Percentiles rank a stretch among this genome's conserved stretches.
These are phyloP conservation scores for Saccharomycopsis javanensis DNA, from an alignment of 805 yeast species.

Conservation along the genomic window DNA sequence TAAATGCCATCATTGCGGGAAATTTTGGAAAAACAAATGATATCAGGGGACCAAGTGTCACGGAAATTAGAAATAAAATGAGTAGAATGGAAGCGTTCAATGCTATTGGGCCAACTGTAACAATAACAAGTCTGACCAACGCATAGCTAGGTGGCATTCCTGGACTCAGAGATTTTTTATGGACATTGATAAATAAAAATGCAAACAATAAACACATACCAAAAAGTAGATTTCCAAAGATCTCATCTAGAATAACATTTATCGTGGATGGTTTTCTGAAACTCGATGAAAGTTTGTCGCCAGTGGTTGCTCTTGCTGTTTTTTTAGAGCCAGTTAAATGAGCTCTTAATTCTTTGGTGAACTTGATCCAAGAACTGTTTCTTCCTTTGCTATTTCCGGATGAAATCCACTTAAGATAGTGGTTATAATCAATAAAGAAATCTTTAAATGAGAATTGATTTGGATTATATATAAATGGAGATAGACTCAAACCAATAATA, in stretches of 20 bases:
- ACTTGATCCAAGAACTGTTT: slow-evolving; percentile 37
- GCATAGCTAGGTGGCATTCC: slow-evolving; percentile 28
- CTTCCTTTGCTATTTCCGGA: slow-evolving; percentile 38
- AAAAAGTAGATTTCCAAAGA: slow-evolving; percentile 31
- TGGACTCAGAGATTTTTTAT: slow-evolving; percentile 32
- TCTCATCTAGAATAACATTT: slow-evolving; percentile 33
- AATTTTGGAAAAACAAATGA: slow-evolving; percentile 27
- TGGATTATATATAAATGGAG: slow-evolving; percentile 58
- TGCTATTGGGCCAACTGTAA: slow-evolving; percentile 39
- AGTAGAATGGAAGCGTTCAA: slow-evolving; percentile 35
- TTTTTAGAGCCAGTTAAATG: slow-evolving; percentile 48
- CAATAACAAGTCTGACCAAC: slow-evolving; percentile 34
- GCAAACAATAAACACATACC: slow-evolving; percentile 34
- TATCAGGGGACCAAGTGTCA: slow-evolving; percentile 35
- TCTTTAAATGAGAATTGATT: slow-evolving; percentile 56
- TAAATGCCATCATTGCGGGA: slow-evolving; percentile 41
- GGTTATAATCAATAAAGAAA: slow-evolving; percentile 50
- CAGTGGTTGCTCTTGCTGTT: slow-evolving; percentile 29
- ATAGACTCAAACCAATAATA: slow-evolving; percentile 40
- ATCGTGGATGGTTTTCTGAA: slow-evolving; percentile 41
- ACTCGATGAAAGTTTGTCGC: slow-evolving; percentile 34
- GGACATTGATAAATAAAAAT: slow-evolving; percentile 45
- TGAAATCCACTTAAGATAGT: slow-evolving; percentile 34
- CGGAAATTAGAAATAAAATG: slow-evolving; percentile 33
- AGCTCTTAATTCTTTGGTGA: slow-evolving; percentile 41